Evolutionary conservation across 2,329 filamentous ascomycete genomes (phyloP).

Genomic region (Dendryphion nanum): DNA sequence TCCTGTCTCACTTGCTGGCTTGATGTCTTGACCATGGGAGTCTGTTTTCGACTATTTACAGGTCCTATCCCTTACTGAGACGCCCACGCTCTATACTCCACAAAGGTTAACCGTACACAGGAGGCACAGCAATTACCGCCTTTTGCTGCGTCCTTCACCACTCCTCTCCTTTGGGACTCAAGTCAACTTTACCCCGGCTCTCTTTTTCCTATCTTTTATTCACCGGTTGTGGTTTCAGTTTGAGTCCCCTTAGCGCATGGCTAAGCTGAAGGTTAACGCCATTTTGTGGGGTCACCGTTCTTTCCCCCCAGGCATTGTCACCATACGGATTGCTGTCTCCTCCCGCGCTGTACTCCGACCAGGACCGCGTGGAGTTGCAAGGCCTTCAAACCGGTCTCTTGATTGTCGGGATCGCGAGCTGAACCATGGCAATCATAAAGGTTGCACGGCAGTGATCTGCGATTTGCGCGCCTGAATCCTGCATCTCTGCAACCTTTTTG

Average conservation of each 20-base stretch:
- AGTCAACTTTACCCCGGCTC: no score
- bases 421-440: neutral
- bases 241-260: neutral
- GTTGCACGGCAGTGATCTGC: slow-evolving; percentile 5
- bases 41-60: no score
- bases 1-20: no score
- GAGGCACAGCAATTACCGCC: no score
- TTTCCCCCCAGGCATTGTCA: neutral
- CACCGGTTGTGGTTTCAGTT: no score
- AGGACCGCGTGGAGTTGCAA: neutral
- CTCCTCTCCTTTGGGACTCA: no score
- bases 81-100: no score
- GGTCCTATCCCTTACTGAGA: no score
- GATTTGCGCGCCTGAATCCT: neutral
- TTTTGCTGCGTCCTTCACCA: no score
- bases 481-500: neutral
- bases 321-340: neutral
- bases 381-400: neutral
- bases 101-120: no score
- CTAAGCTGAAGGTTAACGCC: neutral
- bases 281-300: neutral
- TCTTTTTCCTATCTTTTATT: no score
- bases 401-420: neutral
- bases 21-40: neutral
- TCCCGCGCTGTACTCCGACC: neutral